Percentiles rank a stretch among this genome's conserved stretches.
Conservation (phyloP, 73 alveolate genomes). For the Uronychia setigera region DNA sequence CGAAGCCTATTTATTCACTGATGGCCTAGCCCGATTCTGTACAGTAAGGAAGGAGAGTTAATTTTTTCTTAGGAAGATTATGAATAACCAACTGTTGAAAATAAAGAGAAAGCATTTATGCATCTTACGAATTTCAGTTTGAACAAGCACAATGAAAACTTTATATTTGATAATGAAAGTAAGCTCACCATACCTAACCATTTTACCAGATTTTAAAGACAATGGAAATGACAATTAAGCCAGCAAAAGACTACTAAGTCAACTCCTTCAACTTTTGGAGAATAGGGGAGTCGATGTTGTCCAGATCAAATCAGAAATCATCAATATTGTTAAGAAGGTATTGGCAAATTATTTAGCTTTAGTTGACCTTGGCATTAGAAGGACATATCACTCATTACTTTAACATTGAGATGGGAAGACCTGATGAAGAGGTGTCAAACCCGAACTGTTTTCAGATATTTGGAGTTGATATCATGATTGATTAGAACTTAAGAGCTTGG, state of each 20-base stretch:
- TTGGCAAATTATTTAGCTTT: background rate
- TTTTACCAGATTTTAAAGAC: background rate
- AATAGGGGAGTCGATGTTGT: background rate
- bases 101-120: background rate
- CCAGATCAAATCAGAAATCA: background rate
- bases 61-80: background rate
- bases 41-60: background rate
- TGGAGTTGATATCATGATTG: background rate
- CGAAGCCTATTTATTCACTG: background rate
- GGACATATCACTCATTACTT: background rate
- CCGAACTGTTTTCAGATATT: background rate
- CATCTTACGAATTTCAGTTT: background rate
- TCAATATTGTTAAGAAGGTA: background rate
- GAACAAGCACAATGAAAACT: background rate
- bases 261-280: background rate
- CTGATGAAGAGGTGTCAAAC: background rate
- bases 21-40: background rate
- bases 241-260: background rate
- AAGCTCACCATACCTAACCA: background rate
- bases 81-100: background rate
- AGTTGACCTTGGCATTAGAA: background rate
- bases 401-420: background rate
- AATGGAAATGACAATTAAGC: background rate
- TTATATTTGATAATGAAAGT: background rate
- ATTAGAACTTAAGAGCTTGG: background rate